Evolutionary conservation across 2,329 filamentous ascomycete species (phyloP).

Genomic region (Botrytis fabae): DNA sequence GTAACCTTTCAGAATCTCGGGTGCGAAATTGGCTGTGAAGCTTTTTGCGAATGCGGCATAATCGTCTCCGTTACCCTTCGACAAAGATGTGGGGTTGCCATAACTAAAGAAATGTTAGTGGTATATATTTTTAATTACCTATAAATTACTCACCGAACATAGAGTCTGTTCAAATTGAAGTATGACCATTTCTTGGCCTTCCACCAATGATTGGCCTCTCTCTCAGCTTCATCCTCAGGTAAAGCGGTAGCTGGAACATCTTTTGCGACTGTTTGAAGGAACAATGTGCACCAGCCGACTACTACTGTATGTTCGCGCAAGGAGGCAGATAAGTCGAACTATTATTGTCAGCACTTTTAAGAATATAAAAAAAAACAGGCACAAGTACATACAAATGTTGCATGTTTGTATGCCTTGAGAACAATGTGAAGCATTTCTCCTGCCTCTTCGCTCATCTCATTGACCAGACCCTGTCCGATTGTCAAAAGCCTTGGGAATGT

Average conservation of each 20-base stretch:
- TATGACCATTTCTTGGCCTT: conserved; percentile 99
- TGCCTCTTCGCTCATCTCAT: conserved; percentile 89
- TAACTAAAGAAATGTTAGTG: conserved; percentile 58
- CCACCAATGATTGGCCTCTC: conserved; percentile 97
- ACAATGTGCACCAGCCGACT: conserved; percentile 94
- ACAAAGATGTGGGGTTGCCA: conserved; percentile 77
- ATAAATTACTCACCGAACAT: conserved; percentile 67
- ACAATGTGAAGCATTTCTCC: conserved; percentile 95
- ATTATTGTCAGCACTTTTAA: conserved; percentile 41
- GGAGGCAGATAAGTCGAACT: conserved; percentile 82
- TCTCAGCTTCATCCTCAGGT: conserved; percentile 75
- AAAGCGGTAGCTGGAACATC: conserved; percentile 76
- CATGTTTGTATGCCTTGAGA: conserved; percentile 97
- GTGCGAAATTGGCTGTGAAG: conserved; percentile 88
- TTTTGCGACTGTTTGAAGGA: conserved; percentile 87
- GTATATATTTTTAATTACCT: neutral
- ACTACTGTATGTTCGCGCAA: conserved; percentile 80
- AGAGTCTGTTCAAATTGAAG: conserved; percentile 93
- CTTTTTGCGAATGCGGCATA: conserved; percentile 82
- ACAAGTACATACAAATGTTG: conserved; percentile 74
- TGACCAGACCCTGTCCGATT: conserved; percentile 85
- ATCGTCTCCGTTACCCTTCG: conserved; percentile 72
- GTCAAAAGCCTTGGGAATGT: conserved; percentile 85
- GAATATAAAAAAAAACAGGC: conserved; percentile 26
- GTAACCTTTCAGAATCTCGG: conserved; percentile 94